These are phyloP conservation scores for Baudoinia panamericana DNA, from an alignment of 495 filamentous ascomycete species.

Conservation along the genomic window DNA sequence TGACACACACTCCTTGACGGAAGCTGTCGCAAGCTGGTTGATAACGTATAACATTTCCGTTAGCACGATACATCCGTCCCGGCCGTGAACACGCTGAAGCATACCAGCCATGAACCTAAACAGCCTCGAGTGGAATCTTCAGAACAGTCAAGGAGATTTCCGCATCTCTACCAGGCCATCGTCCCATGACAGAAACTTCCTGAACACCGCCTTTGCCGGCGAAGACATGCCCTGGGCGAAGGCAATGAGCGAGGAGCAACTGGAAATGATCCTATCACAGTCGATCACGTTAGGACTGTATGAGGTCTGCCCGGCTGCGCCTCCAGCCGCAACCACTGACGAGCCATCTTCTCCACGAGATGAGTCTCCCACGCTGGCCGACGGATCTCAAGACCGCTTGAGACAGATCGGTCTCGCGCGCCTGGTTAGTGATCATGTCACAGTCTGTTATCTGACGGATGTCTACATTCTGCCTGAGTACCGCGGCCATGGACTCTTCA, in stretches of 20 bases:
- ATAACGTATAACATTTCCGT: no score
- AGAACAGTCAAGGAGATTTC: conserved; percentile 2
- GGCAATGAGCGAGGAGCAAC: conserved; percentile 8
- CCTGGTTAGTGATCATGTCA: conserved; percentile 50
- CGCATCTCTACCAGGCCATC: conserved; percentile 21
- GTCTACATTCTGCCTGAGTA: conserved; percentile 46
- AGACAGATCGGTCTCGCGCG: conserved; percentile 47
- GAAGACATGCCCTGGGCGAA: conserved; percentile 27
- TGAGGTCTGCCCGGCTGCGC: conserved; percentile 5
- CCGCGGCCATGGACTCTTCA: conserved; percentile 47
- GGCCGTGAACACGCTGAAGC: no score
- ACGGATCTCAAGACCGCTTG: background rate
- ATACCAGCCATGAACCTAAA: no score
- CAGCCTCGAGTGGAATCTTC: conserved; percentile 2
- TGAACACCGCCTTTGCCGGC: conserved; percentile 23
- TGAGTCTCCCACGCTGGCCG: conserved; percentile 1
- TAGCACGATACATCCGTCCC: no score
- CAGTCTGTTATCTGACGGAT: conserved; percentile 57
- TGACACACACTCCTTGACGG: no score
- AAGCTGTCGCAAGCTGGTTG: no score
- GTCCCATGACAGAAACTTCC: conserved; percentile 20
- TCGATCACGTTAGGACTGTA: conserved; percentile 26
- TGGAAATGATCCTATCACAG: conserved; percentile 22
- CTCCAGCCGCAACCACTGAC: conserved; percentile 1
- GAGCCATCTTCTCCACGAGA: conserved; percentile 10